Percentiles rank a stretch among this genome's conserved stretches.
Conservation (phyloP, 23 red algal genomes). For the Gracilaria vermiculophylla region DNA sequence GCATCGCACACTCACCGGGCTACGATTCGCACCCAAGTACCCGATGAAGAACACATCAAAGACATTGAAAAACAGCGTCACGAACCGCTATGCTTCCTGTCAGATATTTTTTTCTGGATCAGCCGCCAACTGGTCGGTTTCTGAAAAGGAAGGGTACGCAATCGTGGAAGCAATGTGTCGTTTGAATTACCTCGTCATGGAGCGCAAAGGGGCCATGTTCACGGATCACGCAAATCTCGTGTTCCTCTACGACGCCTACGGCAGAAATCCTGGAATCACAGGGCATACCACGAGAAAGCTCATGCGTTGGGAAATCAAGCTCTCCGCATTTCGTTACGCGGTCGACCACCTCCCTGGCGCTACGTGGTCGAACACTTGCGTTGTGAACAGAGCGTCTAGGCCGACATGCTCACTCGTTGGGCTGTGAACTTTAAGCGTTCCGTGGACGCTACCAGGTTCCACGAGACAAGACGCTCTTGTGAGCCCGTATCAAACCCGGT, state of each 20-base stretch:
- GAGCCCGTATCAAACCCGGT: conserved; percentile 5
- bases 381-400: background rate
- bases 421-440: background rate
- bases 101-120: conserved; percentile 11
- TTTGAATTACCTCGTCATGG: conserved; percentile 6
- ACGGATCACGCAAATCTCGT: conserved; percentile 31
- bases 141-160: conserved; percentile 34
- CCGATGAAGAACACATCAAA: background rate
- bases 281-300: conserved; percentile 13
- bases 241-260: conserved; percentile 1
- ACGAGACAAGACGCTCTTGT: background rate
- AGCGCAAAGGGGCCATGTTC: background rate
- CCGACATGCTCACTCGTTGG: background rate
- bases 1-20: conserved; percentile 36
- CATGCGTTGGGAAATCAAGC: conserved; percentile 14
- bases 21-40: conserved; percentile 13
- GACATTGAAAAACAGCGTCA: conserved; percentile 8
- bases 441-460: background rate
- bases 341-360: too few species aligned
- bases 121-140: background rate
- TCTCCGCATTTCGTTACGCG: background rate
- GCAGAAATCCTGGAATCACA: conserved; percentile 5
- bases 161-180: conserved; percentile 28
- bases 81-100: conserved; percentile 19
- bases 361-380: background rate